Evolutionary conservation across 768 basidiomycete genomes (phyloP).

Genomic region (Phanerochaete carnosa): DNA sequence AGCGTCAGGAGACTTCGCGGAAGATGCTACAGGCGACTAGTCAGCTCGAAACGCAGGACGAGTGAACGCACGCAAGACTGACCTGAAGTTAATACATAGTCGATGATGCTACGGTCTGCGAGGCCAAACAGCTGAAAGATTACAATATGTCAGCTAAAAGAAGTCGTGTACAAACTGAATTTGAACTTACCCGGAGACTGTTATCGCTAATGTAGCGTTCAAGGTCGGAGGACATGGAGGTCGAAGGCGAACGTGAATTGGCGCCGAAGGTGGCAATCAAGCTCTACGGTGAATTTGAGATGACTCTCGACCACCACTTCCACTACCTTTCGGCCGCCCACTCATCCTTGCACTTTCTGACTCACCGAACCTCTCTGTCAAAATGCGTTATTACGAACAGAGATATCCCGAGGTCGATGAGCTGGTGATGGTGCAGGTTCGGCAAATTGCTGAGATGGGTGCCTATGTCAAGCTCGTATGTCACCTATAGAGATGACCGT

Average conservation of each 20-base stretch:
- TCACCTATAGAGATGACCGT: constrained; percentile 10
- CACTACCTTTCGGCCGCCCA: not conserved
- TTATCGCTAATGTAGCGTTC: constrained; percentile 79
- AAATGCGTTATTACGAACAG: constrained; percentile 91
- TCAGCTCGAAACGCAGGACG: not conserved
- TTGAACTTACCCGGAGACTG: constrained; percentile 61
- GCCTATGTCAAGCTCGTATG: constrained; percentile 96
- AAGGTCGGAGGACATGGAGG: constrained; percentile 57
- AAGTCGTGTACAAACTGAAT: not conserved
- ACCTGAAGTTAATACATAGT: constrained; percentile 89
- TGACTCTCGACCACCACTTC: constrained; percentile 1
- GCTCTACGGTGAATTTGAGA: constrained; percentile 1
- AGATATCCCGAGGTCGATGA: constrained; percentile 96
- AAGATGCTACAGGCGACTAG: constrained; percentile 51
- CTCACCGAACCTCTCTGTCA: not conserved
- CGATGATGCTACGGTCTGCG: constrained; percentile 78
- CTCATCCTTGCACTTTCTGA: not conserved
- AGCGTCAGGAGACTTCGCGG: constrained; percentile 75
- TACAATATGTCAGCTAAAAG: not conserved
- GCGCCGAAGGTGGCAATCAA: not conserved
- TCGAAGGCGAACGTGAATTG: not conserved
- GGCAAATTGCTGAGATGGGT: constrained; percentile 99
- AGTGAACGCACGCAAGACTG: constrained; percentile 4
- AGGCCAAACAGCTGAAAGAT: constrained; percentile 70
- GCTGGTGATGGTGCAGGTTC: constrained; percentile 99